A percentile compares a stretch with the other conserved stretches of the same genome.
Evolutionary conservation across 208 protist species (phyloP).

Genomic region (Tetramitus jugosus): DNA sequence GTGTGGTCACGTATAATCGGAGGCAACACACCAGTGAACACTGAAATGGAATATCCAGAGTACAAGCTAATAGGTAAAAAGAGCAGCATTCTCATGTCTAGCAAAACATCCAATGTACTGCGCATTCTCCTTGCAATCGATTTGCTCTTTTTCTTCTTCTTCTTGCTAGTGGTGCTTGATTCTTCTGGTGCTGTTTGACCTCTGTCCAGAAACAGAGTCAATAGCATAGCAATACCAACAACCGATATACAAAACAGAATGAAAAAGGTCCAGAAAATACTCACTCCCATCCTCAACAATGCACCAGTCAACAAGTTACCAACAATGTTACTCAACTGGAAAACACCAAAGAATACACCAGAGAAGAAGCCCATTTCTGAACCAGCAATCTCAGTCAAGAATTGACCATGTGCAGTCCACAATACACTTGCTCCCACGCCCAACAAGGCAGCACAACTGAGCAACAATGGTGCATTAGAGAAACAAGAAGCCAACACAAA

Average conservation of each 20-base stretch:
- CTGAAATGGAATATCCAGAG: not conserved
- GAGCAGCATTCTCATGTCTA: not conserved
- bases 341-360: slow-evolving; percentile 16
- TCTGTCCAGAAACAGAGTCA: not conserved
- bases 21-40: not conserved
- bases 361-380: not conserved
- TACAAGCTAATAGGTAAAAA: slow-evolving; percentile 1
- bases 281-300: not conserved
- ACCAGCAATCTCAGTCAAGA: not conserved
- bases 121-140: not conserved
- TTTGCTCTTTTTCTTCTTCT: not conserved
- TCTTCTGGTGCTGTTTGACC: not conserved
- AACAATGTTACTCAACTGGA: not conserved
- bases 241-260: not conserved
- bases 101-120: not conserved
- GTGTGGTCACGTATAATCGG: not conserved
- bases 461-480: not conserved
- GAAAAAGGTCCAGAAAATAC: not conserved
- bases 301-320: not conserved
- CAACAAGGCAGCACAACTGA: not conserved
- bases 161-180: not conserved
- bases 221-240: not conserved
- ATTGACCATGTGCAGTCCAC: slow-evolving; percentile 14
- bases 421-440: slow-evolving; percentile 16
- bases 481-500: slow-evolving; percentile 13